phyloP scores from a whole-genome alignment of 352 stramenopile species.

The Globisporangium cystogenes region DNA sequence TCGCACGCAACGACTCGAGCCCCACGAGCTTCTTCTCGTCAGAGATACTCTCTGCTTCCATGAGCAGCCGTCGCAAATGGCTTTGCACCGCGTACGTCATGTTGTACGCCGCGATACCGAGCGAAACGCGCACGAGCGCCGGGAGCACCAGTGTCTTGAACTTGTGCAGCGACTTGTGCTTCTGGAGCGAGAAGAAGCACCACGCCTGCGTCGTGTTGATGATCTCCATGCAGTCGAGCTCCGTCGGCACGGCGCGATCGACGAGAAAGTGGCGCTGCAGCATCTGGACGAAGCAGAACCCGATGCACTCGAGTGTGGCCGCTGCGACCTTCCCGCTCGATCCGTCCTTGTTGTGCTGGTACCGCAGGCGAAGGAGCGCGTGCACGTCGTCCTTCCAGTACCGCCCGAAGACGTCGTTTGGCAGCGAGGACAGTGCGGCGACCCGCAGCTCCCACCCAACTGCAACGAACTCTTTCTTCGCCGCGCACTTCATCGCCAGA shows the following conservation, averaged over 20 bases:
- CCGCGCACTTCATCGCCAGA: constrained; percentile 33
- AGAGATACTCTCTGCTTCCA: constrained; percentile 53
- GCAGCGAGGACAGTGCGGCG: constrained; percentile 37
- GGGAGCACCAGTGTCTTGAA: constrained; percentile 33
- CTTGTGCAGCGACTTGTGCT: constrained; percentile 28
- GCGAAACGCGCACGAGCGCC: constrained; percentile 40
- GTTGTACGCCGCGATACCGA: constrained; percentile 63
- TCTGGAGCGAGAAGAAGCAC: constrained; percentile 61
- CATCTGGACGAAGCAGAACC: constrained; percentile 24
- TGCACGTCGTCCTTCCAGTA: constrained; percentile 73
- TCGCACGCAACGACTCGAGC: constrained; percentile 29
- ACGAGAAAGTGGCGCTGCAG: constrained; percentile 43
- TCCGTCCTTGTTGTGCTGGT: constrained; percentile 66
- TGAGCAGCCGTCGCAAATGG: constrained; percentile 51
- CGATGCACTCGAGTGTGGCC: constrained; percentile 22
- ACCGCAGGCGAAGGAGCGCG: constrained; percentile 48
- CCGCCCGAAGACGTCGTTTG: constrained; percentile 55
- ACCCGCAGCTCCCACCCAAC: constrained; percentile 47
- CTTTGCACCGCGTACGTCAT: constrained; percentile 63
- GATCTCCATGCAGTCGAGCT: constrained; percentile 71
- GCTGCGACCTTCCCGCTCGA: constrained; percentile 8
- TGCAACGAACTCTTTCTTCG: constrained; percentile 36
- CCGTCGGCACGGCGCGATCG: constrained; percentile 31
- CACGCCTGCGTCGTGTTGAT: constrained; percentile 79
- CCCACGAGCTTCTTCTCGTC: constrained; percentile 74